Base-by-base conservation (phyloP, 305 asterid genomes). In the Fraxinus nigra region DNA sequence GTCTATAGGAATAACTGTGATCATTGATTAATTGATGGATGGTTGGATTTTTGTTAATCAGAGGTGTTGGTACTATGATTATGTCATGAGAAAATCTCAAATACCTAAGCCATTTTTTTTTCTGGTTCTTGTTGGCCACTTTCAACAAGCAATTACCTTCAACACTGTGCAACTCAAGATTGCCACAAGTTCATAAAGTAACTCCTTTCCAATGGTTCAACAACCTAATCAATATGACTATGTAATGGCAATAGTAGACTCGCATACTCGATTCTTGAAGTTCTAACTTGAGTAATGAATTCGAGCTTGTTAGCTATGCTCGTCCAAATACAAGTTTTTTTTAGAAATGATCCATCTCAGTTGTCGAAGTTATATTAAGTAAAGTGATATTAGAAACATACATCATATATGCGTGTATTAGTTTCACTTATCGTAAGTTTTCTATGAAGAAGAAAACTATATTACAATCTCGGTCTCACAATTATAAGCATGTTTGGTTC, bases 11-110 rank as follows among this genome's bases (percentile, higher is more conserved):
- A 63, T 75, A 69, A 67, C 67, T 81, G 81, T 32, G 54, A 69
- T 63, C 28, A 65, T 79, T 79, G 82, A 79, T 79, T 22, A 61
- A 72, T 46, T 48, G 78, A 80, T 72, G 46, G 82, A 28, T 28
- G 0, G 77, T 54, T 67, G 82, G 43, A 43, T 6, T 65, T 1
- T 24, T 28, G 11, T 59, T 61, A 9, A 38, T 26, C 30, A 18
- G 33, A 56, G 33, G 13, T 33, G 74, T 37, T 79, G 82, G 51
- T 32, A 28, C n/a, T 67, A 59, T 67, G 24, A 79, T 79, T 28
- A 7, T 67, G 20, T 30, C 65, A 3, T 13, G 3, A 40, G 59
- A 67, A 67, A 67, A 67, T 30, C 37, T 26, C 35, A 65, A 26
- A 26, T 9, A 65, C 73, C 34, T 59, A 20, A 59, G 69, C 34